Conservation (phyloP, 2,329 filamentous ascomycete genomes). For the Ambrosiella beaveri region DNA sequence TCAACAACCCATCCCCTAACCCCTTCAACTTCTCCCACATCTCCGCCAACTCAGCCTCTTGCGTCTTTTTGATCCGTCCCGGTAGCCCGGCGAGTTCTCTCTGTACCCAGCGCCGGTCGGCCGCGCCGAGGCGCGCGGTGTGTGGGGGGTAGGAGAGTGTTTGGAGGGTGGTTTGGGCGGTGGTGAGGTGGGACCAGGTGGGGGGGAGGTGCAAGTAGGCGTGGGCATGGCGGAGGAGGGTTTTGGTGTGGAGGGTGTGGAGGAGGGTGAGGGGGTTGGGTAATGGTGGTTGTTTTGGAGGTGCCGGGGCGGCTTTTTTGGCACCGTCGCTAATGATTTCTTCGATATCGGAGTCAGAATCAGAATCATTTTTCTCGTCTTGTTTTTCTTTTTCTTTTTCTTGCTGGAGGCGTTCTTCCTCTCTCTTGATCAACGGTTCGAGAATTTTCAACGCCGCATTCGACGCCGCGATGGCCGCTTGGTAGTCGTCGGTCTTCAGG, state of each 20-base stretch:
- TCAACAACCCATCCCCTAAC: constrained; percentile 79
- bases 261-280: constrained; percentile 8
- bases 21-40: constrained; percentile 97
- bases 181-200: constrained; percentile 65
- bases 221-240: constrained; percentile 61
- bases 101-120: neutral
- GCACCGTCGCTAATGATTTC: constrained; percentile 45
- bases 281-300: constrained; percentile 10
- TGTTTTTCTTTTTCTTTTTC: constrained; percentile 25
- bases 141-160: constrained; percentile 23
- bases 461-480: constrained; percentile 59
- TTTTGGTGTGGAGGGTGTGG: constrained; percentile 59
- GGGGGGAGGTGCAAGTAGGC: constrained; percentile 48
- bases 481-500: constrained; percentile 72
- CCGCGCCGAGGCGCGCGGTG: neutral
- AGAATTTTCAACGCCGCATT: constrained; percentile 56
- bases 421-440: constrained; percentile 32
- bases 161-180: constrained; percentile 67
- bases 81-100: constrained; percentile 16
- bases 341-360: constrained; percentile 21
- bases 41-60: constrained; percentile 76
- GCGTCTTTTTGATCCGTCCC: constrained; percentile 47
- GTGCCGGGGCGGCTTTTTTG: constrained; percentile 27
- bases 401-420: constrained; percentile 9
- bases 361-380: constrained; percentile 19